Base-by-base conservation (phyloP, 2,329 filamentous ascomycete species). In the Aspergillus japonicus region DNA sequence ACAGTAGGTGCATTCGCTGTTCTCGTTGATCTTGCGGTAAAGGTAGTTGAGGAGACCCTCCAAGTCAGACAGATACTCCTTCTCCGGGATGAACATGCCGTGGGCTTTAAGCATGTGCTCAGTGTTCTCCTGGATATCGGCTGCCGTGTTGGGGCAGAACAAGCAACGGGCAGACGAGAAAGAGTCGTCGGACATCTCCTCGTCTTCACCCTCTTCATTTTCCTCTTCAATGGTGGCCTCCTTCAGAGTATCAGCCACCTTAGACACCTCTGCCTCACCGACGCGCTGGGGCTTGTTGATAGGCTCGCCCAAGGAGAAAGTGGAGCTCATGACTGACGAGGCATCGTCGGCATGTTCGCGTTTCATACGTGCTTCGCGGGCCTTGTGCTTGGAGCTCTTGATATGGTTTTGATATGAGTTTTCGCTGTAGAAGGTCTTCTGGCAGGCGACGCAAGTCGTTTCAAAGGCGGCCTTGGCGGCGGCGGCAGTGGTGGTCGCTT, bases 371-470 rank as follows among this genome's bases (percentile, higher is more conserved):
- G 85, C 81, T 59, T 89, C 83, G 68, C 87, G 88, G 58, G 85
- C 81, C 77, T 88, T 91, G 78, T 99, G 95, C 77, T 96, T 96
- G 68, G 91, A 88, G 78, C 93, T 97, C 60, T 87, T 88, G 58
- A 98, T 76, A 73, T 99, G 95, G 77, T 98, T 99, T 72, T 89
- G 87, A 77, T 90, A 98, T 35, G 95, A 94, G 78, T 97, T 97
- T 73, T 97, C 91, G 78, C 93, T 98, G 81, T 89, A 98, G 77
- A 96, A 99, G 14, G 90, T 92, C 81, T 96, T 96, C 71, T 90
- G 85, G 80, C 95, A 99, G 21, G 88, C 84, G 3, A 87, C 82
- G 77, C 95, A 99, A 31, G 82, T 80, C 72, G 90, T 92, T 75
- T 97, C 92, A 72, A 93, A 98, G 14, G 91, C 87, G 4, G 93